Evolutionary conservation across 305 asterid genomes (phyloP).

Genomic region (Withania somnifera): DNA sequence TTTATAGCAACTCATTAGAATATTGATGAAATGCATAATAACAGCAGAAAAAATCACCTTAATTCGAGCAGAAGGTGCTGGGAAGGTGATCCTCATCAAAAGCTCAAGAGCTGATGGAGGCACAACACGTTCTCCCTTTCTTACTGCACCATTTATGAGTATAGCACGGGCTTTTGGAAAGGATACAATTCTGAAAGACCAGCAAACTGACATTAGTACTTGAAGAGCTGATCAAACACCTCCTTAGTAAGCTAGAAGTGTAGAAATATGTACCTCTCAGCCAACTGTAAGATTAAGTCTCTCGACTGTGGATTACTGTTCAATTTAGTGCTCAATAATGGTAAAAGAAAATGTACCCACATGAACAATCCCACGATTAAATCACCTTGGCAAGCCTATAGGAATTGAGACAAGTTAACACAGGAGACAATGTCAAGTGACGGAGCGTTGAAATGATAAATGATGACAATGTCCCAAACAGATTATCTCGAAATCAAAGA

Average conservation of each 20-base stretch:
- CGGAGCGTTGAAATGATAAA: background rate
- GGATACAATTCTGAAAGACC: slow-evolving; percentile 24
- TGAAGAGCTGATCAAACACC: background rate
- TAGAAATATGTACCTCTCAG: slow-evolving; percentile 22
- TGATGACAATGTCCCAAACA: background rate
- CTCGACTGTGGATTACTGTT: slow-evolving; percentile 25
- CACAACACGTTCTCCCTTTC: slow-evolving; percentile 37
- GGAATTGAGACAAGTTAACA: background rate
- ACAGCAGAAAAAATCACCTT: slow-evolving; percentile 14
- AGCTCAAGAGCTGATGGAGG: slow-evolving; percentile 31
- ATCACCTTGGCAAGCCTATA: slow-evolving; percentile 36
- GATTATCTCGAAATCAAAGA: background rate
- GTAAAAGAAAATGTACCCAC: slow-evolving; percentile 30
- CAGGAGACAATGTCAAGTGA: background rate
- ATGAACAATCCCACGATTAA: slow-evolving; percentile 29
- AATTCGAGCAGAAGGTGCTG: slow-evolving; percentile 22
- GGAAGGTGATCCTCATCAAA: slow-evolving; percentile 23
- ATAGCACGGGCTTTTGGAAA: slow-evolving; percentile 24
- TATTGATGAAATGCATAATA: background rate
- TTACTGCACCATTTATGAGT: slow-evolving; percentile 31
- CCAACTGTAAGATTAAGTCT: slow-evolving; percentile 32
- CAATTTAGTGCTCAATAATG: slow-evolving; percentile 20
- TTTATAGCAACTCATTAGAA: background rate
- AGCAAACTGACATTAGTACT: background rate
- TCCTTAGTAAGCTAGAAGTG: background rate